Base-by-base conservation (phyloP, 768 basidiomycete species). In the Trametes villosa region DNA sequence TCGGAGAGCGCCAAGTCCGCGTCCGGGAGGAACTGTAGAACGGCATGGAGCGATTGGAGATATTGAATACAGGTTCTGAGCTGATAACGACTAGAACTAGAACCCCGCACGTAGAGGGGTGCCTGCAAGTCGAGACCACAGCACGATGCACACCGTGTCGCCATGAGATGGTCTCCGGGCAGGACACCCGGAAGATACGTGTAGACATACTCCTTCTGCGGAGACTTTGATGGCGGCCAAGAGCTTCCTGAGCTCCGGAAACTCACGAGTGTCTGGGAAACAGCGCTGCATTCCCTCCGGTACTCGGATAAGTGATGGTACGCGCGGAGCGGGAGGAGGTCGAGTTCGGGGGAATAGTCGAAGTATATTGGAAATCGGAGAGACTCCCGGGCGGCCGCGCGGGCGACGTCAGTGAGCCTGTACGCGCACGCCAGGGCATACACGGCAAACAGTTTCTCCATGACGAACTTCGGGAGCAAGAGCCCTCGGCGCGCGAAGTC, bases 381-480 rank as follows among this genome's bases (percentile, higher is more conserved):
- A 1, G 38, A 13, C 2, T 33, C 1, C 12, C 49, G 22, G n/a
- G 57, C 47, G 2, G 49, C 57, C 17, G 13, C 48, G 4, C 40
- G 34, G 6, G 49, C 49, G 30, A 58, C 47, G n/a, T 42, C 36
- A 2, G 34, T 2, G n/a, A 58, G 26, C 18, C 26, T 33, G 49
- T 58, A 51, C 40, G 29, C 36, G 31, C 49, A 58, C 3, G 20
- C 57, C 2, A 58, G 57, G 17, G 57, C 57, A 24, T 58, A 58
- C 12, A 58, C 38, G 29, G 29, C 12, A 2, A 41, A 53, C 2
- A 40, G 38, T 4, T 29, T 13, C 11, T 15, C n/a, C 9, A 2
- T 27, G 20, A 42, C 38, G 40, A 53, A 52, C 9, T 27, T 11
- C 9, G 50, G 40, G 20, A 41, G 24, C 4, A 41, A 18, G 9